Evolutionary conservation across 371 early-diverging fungal species (phyloP).

Genomic region (Mortierella polycephala): DNA sequence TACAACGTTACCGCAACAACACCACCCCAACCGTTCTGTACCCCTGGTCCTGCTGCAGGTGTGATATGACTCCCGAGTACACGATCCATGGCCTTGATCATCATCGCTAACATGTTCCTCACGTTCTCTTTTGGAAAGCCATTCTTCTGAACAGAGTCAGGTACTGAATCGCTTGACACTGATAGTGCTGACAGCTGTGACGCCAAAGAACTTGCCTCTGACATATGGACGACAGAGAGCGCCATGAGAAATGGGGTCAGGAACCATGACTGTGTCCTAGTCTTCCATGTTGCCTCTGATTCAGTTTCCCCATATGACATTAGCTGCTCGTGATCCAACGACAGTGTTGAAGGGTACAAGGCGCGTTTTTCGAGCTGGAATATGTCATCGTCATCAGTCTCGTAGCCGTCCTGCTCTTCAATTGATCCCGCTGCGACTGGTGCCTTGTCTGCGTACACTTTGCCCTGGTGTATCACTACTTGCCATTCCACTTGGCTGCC

Average conservation of each 20-base stretch:
- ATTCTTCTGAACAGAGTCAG: background rate
- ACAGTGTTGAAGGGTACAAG: constrained; percentile 16
- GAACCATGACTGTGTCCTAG: constrained; percentile 39
- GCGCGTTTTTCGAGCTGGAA: constrained; percentile 38
- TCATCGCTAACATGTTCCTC: constrained; percentile 35
- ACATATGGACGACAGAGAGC: constrained; percentile 20
- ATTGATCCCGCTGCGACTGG: background rate
- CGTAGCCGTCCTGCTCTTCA: constrained; percentile 35
- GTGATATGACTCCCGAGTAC: constrained; percentile 15
- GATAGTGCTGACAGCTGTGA: constrained; percentile 14
- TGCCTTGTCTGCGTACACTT: constrained; percentile 44
- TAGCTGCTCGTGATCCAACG: constrained; percentile 13
- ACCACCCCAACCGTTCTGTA: constrained; percentile 29
- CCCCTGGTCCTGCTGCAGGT: constrained; percentile 29
- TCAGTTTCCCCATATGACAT: background rate
- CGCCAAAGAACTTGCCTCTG: constrained; percentile 4
- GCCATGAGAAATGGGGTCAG: constrained; percentile 31
- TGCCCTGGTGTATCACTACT: constrained; percentile 56
- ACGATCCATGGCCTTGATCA: constrained; percentile 36
- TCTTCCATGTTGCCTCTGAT: constrained; percentile 16
- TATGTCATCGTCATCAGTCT: constrained; percentile 58
- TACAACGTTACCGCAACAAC: constrained; percentile 43
- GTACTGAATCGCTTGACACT: background rate
- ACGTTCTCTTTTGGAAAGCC: background rate
- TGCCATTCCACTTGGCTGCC: constrained; percentile 74